Conservation (phyloP, 441 rosid species). For the Omphalea diandra region DNA sequence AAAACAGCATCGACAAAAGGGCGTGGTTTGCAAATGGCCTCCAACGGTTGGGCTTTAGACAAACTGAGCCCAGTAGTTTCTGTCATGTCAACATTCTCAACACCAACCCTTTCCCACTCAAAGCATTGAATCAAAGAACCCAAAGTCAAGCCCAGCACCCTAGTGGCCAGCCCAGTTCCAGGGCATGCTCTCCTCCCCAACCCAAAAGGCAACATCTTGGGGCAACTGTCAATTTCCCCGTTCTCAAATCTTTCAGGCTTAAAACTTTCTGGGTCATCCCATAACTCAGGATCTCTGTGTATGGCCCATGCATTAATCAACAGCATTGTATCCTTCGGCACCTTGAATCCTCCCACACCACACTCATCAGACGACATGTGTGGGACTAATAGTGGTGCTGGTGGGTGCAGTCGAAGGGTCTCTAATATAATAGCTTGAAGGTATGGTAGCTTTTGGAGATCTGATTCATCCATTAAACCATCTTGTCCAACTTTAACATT, state of each 20-base stretch:
- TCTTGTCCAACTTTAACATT: conserved; percentile 4
- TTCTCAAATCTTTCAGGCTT: conserved; percentile 19
- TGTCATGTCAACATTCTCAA: background rate
- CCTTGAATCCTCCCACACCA: conserved; percentile 7
- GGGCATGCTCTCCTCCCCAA: conserved; percentile 27
- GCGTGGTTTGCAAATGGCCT: conserved; percentile 18
- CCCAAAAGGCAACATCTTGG: conserved; percentile 17
- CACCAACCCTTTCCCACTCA: conserved; percentile 14
- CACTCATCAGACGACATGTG: conserved; percentile 22
- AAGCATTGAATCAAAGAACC: conserved; percentile 21
- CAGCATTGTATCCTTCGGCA: conserved; percentile 14
- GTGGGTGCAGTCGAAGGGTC: conserved; percentile 6
- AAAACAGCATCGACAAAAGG: no score
- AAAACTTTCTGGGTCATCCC: conserved; percentile 23
- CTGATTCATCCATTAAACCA: background rate
- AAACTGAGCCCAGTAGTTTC: background rate
- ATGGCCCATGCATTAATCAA: conserved; percentile 27
- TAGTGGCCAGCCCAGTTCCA: conserved; percentile 11
- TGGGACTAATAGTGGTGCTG: conserved; percentile 10
- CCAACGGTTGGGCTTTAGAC: conserved; percentile 2
- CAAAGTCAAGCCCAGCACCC: conserved; percentile 15
- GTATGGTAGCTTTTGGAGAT: conserved; percentile 8
- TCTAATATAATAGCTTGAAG: conserved; percentile 18
- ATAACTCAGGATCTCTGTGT: conserved; percentile 15
- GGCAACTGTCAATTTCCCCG: background rate